These are phyloP conservation scores for Beauveria scarabaeidicola DNA, from an alignment of 2,329 filamentous ascomycete species.

Conservation along the genomic window DNA sequence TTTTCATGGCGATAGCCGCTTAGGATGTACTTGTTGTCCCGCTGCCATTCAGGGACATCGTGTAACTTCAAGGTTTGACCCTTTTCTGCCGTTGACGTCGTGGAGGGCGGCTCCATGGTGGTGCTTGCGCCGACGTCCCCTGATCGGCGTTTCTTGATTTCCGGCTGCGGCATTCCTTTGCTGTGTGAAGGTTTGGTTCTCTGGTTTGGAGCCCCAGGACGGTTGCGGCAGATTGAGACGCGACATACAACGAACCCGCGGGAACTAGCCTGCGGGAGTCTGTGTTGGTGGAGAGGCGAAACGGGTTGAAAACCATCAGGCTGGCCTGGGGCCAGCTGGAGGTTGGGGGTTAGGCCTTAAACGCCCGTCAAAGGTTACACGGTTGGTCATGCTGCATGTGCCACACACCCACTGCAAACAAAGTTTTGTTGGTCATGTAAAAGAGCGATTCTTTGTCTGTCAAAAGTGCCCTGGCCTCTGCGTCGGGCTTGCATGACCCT, in stretches of 20 bases:
- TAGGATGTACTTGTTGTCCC: constrained; percentile 11
- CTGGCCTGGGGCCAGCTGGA: not conserved
- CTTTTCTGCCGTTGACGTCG: not conserved
- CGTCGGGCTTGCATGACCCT: too few species aligned
- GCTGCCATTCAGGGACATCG: constrained; percentile 12
- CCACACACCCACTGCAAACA: too few species aligned
- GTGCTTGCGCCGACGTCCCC: not conserved
- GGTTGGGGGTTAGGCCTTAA: not conserved
- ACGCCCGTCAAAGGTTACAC: too few species aligned
- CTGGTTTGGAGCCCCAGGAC: not conserved
- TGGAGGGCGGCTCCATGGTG: not conserved
- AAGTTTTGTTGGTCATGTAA: too few species aligned
- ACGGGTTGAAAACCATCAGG: not conserved
- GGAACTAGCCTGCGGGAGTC: not conserved
- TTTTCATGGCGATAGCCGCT: constrained; percentile 2
- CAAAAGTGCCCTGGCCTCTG: too few species aligned
- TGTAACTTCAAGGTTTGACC: constrained; percentile 9
- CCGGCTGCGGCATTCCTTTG: not conserved
- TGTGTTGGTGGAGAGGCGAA: not conserved
- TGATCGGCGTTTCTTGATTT: not conserved
- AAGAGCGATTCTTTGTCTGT: too few species aligned
- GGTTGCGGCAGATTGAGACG: not conserved
- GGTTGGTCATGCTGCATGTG: too few species aligned
- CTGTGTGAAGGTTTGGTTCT: not conserved
- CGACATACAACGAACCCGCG: not conserved